Percentiles rank a stretch among this genome's conserved stretches.
phyloP scores from a whole-genome alignment of 495 filamentous ascomycete genomes.

The Aspergillus nidulans region DNA sequence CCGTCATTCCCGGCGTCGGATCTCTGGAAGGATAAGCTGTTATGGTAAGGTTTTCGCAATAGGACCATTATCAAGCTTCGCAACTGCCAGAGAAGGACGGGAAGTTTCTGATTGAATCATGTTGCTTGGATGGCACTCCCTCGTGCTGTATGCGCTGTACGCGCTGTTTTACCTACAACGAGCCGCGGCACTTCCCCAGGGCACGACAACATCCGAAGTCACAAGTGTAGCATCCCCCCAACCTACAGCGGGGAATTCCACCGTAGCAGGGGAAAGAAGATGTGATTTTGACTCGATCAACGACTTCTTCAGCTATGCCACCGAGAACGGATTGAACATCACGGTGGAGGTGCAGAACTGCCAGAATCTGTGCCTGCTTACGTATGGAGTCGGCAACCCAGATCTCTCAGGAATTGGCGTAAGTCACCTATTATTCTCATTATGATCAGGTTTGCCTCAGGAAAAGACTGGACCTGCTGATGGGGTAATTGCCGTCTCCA shows the following conservation, averaged over 20 bases:
- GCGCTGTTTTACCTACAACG: not conserved
- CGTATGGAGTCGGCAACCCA: constrained; percentile 9
- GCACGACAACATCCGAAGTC: not conserved
- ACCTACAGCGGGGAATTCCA: not conserved
- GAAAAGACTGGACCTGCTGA: no score
- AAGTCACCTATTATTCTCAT: no score
- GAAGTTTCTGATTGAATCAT: constrained; percentile 1
- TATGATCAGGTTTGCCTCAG: no score
- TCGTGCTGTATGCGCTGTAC: constrained; percentile 5
- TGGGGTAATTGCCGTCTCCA: not conserved
- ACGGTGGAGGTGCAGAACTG: constrained; percentile 9
- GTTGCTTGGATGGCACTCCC: not conserved
- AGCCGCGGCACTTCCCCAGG: constrained; percentile 6
- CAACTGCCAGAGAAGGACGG: no score
- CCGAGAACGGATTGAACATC: constrained; percentile 4
- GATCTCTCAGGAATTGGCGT: constrained; percentile 9
- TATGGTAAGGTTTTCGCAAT: no score
- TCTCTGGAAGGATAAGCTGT: no score
- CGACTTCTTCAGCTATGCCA: constrained; percentile 9
- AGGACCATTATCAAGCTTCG: no score
- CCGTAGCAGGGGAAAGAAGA: not conserved
- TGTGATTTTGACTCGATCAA: constrained; percentile 6
- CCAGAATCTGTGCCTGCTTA: constrained; percentile 7
- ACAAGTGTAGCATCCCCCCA: not conserved
- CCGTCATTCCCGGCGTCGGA: no score